Base-by-base conservation (phyloP, 805 yeast species). In the Saccharomycopsis lassenensis region DNA sequence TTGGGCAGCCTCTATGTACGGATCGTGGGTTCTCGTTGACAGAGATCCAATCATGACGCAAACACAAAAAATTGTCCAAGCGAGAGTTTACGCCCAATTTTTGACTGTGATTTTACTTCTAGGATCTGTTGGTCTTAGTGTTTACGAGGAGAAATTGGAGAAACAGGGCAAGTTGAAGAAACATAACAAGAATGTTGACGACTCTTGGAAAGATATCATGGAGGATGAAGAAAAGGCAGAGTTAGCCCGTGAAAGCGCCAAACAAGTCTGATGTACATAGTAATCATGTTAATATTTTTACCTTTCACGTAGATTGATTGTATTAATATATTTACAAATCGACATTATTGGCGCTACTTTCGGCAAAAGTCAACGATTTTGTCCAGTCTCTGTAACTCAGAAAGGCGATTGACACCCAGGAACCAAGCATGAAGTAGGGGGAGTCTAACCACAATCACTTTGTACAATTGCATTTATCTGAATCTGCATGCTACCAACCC, bases 1-100 rank as follows among this genome's bases (percentile, higher is more conserved):
- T 6, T 82, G 94, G 94, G 86, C 83, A 4, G 80, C 74, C 16
- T 77, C 89, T 3, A 58, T 82, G 62, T 81, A 67, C 47, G 94
- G 86, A 1, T 78, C 93, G 4, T 84, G 89, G 84, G 70, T 59
- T 31, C 50, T 62, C 30, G 84, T 81, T 35, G 76, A 81, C 59
- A 71, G 68, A 48, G 94, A 84, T 55, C 77, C 74, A 45, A 62
- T 75, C 53, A 69, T 84, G 78, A 71, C 83, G 37, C 69, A 65
- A 45, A 60, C 91, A 4, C 94, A 84, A 60, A 84, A 81, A 56
- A 72, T 81, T 33, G 91, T 80, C 23, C 87, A 79, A 54, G 93
- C 93, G 22, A 76, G 94, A 70, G 83, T 83, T 81, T 83, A 83
- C 53, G 94, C 94, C 7, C 94, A 84, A 57, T 82, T 79, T 46